These are phyloP conservation scores for Gynochthodes officinalis DNA, from an alignment of 257 asterid species.

Conservation along the genomic window DNA sequence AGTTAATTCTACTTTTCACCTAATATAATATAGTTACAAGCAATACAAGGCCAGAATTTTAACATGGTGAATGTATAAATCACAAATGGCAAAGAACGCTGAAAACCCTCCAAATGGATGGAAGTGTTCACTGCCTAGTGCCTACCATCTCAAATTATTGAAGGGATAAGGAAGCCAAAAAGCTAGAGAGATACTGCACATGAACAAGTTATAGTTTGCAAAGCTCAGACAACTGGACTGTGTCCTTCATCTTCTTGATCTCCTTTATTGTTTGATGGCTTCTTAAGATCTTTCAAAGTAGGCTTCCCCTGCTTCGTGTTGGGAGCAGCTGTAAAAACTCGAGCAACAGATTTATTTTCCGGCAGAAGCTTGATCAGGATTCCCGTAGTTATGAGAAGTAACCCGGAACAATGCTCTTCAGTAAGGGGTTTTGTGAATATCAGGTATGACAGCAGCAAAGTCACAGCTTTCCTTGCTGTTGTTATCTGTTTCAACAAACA, in stretches of 20 bases:
- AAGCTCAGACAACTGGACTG: conserved; percentile 48
- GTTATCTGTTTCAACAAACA: conserved; percentile 48
- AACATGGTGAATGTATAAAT: not conserved
- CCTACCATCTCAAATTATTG: not conserved
- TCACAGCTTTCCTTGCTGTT: conserved; percentile 89
- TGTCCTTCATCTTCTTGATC: conserved; percentile 47
- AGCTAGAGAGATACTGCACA: not conserved
- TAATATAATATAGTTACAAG: not conserved
- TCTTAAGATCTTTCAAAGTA: conserved; percentile 26
- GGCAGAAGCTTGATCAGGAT: conserved; percentile 64
- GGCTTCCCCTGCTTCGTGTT: conserved; percentile 13
- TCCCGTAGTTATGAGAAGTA: conserved; percentile 67
- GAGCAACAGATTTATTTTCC: conserved; percentile 42
- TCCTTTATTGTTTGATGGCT: conserved; percentile 24
- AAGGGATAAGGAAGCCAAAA: not conserved
- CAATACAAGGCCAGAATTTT: not conserved
- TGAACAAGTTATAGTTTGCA: not conserved
- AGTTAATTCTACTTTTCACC: not conserved
- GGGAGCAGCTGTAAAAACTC: conserved; percentile 8
- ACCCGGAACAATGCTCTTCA: conserved; percentile 68
- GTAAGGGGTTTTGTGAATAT: conserved; percentile 82
- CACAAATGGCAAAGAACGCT: not conserved
- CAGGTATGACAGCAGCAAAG: conserved; percentile 66
- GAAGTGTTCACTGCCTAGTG: not conserved
- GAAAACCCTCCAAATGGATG: not conserved